These are phyloP conservation scores for Pichia sp. DNA, from an alignment of 1,139 yeast species.

Conservation along the genomic window DNA sequence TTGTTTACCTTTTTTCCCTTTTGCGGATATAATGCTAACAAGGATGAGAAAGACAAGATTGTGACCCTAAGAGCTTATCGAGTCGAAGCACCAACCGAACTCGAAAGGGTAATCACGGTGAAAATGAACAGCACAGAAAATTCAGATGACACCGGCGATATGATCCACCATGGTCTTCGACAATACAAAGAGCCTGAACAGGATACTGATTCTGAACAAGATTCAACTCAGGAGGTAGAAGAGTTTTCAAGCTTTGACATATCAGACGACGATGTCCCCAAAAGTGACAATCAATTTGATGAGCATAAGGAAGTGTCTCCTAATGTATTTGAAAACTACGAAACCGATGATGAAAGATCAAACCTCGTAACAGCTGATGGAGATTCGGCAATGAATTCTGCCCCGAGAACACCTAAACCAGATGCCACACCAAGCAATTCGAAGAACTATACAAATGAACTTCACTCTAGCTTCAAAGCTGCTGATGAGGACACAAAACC, in stretches of 20 bases:
- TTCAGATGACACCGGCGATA: not conserved
- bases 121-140: not conserved
- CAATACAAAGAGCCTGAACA: not conserved
- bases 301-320: not conserved
- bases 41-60: too few species aligned
- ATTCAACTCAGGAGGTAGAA: conserved; percentile 13
- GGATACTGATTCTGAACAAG: not conserved
- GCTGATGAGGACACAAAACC: conserved; percentile 2
- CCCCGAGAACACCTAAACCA: not conserved
- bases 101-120: not conserved
- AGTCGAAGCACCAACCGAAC: too few species aligned
- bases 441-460: not conserved
- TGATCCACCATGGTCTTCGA: not conserved
- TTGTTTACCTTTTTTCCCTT: not conserved
- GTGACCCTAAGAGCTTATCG: too few species aligned
- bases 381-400: not conserved
- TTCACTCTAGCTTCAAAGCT: not conserved
- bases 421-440: not conserved
- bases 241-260: conserved; percentile 22
- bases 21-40: too few species aligned
- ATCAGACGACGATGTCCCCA: conserved; percentile 12
- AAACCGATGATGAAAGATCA: not conserved
- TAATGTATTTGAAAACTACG: not conserved
- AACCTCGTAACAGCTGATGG: not conserved
- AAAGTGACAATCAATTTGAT: not conserved